Conservation (phyloP, 345 rosid genomes). For the Moricandia moricandioides region DNA sequence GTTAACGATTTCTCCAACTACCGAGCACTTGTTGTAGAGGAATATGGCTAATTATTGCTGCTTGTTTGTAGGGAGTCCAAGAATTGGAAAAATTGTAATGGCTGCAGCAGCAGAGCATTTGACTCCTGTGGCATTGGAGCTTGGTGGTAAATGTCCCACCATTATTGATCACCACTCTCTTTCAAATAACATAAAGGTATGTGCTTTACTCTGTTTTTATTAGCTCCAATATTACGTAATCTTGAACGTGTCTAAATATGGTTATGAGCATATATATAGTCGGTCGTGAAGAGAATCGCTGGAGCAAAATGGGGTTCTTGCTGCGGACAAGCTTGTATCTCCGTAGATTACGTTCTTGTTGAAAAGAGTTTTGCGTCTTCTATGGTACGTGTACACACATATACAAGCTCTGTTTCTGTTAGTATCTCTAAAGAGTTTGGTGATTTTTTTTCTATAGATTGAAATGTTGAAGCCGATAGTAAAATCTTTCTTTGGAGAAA, state of each 20-base stretch:
- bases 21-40: background rate
- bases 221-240: background rate
- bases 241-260: conserved; percentile 19
- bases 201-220: conserved; percentile 10
- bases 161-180: conserved; percentile 51
- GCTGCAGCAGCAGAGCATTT: conserved; percentile 78
- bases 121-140: conserved; percentile 83
- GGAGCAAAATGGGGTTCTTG: conserved; percentile 85
- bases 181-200: conserved; percentile 55
- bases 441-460: conserved; percentile 48
- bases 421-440: conserved; percentile 1
- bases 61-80: conserved; percentile 57
- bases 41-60: background rate
- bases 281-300: conserved; percentile 55
- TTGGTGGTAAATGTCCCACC: conserved; percentile 86
- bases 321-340: conserved; percentile 79
- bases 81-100: conserved; percentile 64
- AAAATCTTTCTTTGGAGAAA: conserved; percentile 59
- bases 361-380: conserved; percentile 50
- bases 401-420: background rate
- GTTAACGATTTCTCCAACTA: background rate
- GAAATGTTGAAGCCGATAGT: conserved; percentile 49
- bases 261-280: conserved; percentile 25
- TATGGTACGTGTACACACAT: conserved; percentile 48
- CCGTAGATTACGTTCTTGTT: conserved; percentile 66